A percentile compares a stretch with the other conserved stretches of the same genome.
phyloP scores from a whole-genome alignment of 768 basidiomycete species.

The Tricholoma sp. region DNA sequence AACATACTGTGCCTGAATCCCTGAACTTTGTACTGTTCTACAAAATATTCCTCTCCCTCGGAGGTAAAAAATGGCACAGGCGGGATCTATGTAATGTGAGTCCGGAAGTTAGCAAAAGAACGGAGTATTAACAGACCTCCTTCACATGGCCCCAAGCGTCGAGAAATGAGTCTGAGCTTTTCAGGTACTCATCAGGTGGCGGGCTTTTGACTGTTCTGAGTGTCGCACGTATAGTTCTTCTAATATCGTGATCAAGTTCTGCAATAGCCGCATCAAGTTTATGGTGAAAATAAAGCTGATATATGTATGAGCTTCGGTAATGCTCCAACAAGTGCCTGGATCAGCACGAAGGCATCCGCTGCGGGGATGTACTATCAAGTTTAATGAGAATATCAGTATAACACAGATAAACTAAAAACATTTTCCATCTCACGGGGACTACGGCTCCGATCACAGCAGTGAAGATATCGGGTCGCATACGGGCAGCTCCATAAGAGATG shows the following conservation, averaged over 20 bases:
- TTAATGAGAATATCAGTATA: not conserved
- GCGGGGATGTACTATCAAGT: too few species aligned
- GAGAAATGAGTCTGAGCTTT: slow-evolving; percentile 43
- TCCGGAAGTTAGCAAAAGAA: not conserved
- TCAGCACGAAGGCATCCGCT: too few species aligned
- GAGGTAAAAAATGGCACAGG: slow-evolving; percentile 53
- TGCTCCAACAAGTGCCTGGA: slow-evolving; percentile 28
- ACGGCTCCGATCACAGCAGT: too few species aligned
- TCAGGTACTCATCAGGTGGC: slow-evolving; percentile 52
- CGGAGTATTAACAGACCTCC: slow-evolving; percentile 27
- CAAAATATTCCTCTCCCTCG: slow-evolving; percentile 67
- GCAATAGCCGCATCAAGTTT: slow-evolving; percentile 37
- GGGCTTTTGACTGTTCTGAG: too few species aligned
- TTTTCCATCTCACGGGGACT: too few species aligned
- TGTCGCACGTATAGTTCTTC: too few species aligned
- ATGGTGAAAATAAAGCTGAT: slow-evolving; percentile 59
- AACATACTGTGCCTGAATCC: too few species aligned
- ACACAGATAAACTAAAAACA: slow-evolving; percentile 11
- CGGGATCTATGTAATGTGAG: slow-evolving; percentile 40
- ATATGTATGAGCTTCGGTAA: slow-evolving; percentile 55
- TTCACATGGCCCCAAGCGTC: slow-evolving; percentile 43
- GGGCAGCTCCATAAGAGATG: slow-evolving; percentile 62
- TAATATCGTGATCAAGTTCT: too few species aligned
- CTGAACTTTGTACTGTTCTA: slow-evolving; percentile 53
- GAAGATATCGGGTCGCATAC: too few species aligned